Conservation (phyloP, 495 filamentous ascomycete species). For the Stereocaulon alpinum region DNA sequence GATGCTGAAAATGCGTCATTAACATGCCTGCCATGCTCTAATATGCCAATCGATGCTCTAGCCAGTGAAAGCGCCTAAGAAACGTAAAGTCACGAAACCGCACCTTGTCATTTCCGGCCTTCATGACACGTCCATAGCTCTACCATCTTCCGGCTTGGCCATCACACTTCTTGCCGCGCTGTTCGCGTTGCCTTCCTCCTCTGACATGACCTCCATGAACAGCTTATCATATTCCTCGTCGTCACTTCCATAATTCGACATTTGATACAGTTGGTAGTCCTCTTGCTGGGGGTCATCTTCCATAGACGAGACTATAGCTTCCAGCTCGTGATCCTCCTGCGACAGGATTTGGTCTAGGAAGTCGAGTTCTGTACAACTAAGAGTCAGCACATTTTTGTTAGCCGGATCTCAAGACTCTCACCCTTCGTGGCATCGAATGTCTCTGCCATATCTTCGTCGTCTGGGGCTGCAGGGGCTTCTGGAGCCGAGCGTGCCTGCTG, state of each 20-base stretch:
- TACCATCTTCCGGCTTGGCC: not conserved
- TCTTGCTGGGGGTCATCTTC: constrained; percentile 18
- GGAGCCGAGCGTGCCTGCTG: constrained; percentile 29
- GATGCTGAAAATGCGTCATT: constrained; percentile 23
- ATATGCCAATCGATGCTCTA: not conserved
- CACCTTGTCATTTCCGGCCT: not conserved
- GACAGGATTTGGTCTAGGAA: constrained; percentile 36
- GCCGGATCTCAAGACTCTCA: not conserved
- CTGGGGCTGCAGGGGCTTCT: constrained; percentile 8
- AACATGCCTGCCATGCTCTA: not conserved
- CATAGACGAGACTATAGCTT: constrained; percentile 43
- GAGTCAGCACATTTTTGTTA: not conserved
- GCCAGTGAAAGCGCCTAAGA: not conserved
- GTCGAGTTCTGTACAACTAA: constrained; percentile 22
- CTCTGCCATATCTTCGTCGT: constrained; percentile 34
- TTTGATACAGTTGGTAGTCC: not conserved
- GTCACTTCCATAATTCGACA: constrained; percentile 24
- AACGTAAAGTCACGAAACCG: not conserved
- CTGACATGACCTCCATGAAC: constrained; percentile 41
- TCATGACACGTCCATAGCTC: constrained; percentile 16
- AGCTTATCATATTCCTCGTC: constrained; percentile 49
- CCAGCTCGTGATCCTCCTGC: constrained; percentile 48
- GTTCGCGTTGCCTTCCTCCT: constrained; percentile 17
- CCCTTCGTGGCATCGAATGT: constrained; percentile 16
- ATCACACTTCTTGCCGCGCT: not conserved